Evolutionary conservation across 2,329 filamentous ascomycete species (phyloP), one percentile per base, ranked within the genome.

Genomic region (Claviceps humidiphila): DNA sequence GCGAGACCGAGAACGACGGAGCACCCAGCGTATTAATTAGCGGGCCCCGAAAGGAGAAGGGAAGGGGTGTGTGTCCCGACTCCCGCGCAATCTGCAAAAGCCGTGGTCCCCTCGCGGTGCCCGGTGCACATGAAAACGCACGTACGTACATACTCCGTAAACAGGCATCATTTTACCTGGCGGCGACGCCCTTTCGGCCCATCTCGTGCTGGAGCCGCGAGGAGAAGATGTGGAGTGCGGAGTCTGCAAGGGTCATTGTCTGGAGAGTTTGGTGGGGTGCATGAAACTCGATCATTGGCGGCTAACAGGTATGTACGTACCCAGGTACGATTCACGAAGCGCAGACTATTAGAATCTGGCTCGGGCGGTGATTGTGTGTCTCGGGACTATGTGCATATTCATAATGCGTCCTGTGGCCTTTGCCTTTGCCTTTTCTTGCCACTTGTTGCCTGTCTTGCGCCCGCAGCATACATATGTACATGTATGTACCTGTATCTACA

Each of bases 161-260:
- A 26, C 44, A 30, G 26, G 30, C 48, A 49, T 49, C n/a, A 38
- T 47, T 22, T 34, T 17, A 22, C n/a, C 14, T 40, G 30, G 47
- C 48, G 51, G 51, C 53, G 37, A 50, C 51, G 34, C 38, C 53
- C 37, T 50, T 53, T 53, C 53, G 53, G 53, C 49, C 53, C 53
- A 55, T 55, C 51, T 49, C 39, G 51, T 50, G 47, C 39, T 50
- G 30, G 42, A 22, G 44, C 45, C 30, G 26, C 44, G 44, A 37
- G 51, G 52, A 50, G 48, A 42, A 34, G 51, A 45, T 47, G 47
- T 51, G 53, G 53, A 51, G 53, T 55, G 53, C 47, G 53, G 53
- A 52, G 53, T 40, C 47, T n/a, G 47, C 47, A 53, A 42, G 49
- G 16, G 40, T 24, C 22, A 13, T 45, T 37, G 40, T n/a, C n/a